Evolutionary conservation across 345 rosid genomes (phyloP).

Genomic region (Hibiscus trionum): DNA sequence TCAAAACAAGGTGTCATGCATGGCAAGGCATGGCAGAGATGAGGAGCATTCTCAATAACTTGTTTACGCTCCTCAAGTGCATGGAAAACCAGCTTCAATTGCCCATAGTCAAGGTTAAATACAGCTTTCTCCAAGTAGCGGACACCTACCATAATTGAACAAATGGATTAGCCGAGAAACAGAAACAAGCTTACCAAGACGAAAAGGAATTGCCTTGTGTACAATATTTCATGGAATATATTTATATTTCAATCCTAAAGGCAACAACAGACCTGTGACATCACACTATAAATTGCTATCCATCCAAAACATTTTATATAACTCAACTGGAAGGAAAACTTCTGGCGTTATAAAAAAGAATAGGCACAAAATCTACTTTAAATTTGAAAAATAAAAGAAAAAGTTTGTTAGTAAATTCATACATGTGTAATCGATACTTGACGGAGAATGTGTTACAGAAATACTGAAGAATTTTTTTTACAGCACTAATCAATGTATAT

Average conservation of each 20-base stretch:
- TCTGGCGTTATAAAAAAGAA: background rate
- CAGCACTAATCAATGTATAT: background rate
- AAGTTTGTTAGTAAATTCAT: background rate
- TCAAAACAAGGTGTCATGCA: slow-evolving; percentile 98
- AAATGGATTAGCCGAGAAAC: background rate
- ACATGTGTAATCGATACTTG: too few relatives aligned
- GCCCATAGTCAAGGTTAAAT: slow-evolving; percentile 90
- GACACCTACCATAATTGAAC: slow-evolving; percentile 44
- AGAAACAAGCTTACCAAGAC: background rate
- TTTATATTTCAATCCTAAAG: background rate
- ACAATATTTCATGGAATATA: background rate
- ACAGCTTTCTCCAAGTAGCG: slow-evolving; percentile 98
- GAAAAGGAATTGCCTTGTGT: background rate
- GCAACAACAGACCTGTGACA: background rate
- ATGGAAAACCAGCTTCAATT: slow-evolving; percentile 84
- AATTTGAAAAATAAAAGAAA: too few relatives aligned
- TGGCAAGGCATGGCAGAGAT: slow-evolving; percentile 87
- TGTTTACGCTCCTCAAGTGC: slow-evolving; percentile 95
- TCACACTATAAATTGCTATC: too few relatives aligned
- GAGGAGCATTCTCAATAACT: slow-evolving; percentile 91
- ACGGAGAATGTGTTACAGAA: background rate
- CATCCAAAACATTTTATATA: background rate
- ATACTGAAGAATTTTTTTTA: background rate
- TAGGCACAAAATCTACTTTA: background rate
- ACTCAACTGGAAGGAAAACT: background rate